A percentile compares a stretch with the other conserved stretches of the same genome.
phyloP scores from a whole-genome alignment of 2,329 filamentous ascomycete genomes.

The Xenoacremonium recifei region DNA sequence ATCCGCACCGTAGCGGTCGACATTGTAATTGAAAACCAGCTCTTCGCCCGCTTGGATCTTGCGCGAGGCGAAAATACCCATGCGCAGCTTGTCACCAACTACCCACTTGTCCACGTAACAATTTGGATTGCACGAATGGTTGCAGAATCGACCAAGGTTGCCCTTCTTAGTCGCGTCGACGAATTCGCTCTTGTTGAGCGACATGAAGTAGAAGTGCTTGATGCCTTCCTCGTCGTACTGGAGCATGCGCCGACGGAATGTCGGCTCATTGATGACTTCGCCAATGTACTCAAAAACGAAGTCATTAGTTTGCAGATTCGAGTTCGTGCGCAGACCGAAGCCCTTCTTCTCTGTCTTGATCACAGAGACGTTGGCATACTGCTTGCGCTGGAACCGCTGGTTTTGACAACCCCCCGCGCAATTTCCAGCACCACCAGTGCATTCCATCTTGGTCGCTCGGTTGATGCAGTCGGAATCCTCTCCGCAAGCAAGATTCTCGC shows the following conservation, averaged over 20 bases:
- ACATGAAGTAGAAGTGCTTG: conserved; percentile 99
- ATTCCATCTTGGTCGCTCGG: conserved; percentile 97
- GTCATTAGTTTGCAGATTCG: conserved; percentile 74
- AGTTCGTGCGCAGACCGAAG: conserved; percentile 82
- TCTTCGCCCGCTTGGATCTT: conserved; percentile 86
- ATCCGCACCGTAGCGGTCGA: conserved; percentile 95
- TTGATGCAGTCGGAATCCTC: conserved; percentile 99
- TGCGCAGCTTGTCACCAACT: conserved; percentile 92
- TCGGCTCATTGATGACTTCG: conserved; percentile 92
- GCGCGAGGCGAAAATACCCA: conserved; percentile 96
- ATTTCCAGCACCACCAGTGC: conserved; percentile 72
- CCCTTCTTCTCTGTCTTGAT: conserved; percentile 99
- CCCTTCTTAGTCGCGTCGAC: conserved; percentile 97
- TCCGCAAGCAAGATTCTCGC: conserved; percentile 80
- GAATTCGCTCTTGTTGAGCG: conserved; percentile 91
- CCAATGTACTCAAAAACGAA: conserved; percentile 99
- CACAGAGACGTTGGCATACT: conserved; percentile 88
- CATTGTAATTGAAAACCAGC: conserved; percentile 98
- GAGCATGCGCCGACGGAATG: conserved; percentile 85
- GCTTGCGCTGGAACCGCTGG: conserved; percentile 86
- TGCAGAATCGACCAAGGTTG: conserved; percentile 95
- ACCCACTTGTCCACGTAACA: conserved; percentile 99
- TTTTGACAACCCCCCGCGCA: conserved; percentile 90
- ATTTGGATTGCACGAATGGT: conserved; percentile 98
- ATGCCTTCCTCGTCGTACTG: conserved; percentile 96